Evolutionary conservation across 2,329 filamentous ascomycete genomes (phyloP), one percentile per base, ranked within the genome.

Genomic region (Colletotrichum shisoi): DNA sequence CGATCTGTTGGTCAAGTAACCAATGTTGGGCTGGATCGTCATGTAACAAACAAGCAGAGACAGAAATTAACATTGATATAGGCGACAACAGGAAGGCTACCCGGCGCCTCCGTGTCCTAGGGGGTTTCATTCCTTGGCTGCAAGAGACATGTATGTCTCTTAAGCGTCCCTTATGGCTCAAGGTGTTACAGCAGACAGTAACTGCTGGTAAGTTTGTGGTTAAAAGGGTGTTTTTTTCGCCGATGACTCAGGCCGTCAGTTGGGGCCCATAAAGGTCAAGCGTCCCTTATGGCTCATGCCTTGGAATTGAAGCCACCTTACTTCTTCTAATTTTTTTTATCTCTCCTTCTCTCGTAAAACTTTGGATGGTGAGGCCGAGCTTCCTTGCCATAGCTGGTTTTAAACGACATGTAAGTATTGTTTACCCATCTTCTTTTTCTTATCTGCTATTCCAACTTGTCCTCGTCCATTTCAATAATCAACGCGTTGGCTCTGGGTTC

Each of bases 31-130:
- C 34, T 13, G 42, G 27, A 37, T 48, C 19, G n/a, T 58, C 42
- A 48, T n/a, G 56, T 19, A 27, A 46, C 21, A 11, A 34, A 27
- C 48, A 57, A 27, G 49, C 24, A 52, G 49, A 51, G n/a, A 57
- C 37, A n/a, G 21, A 39, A 24, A 39, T 24, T 12, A 45, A 24
- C 2, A 39, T 21, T 37, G 17, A 11, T 15, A 46, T 17, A 17
- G 40, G 27, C 13, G 42, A 45, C 27, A 34, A 17, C 12, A 21
- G 39, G 11, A 21, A 42, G 56, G 31, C 27, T 46, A 27, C 15
- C 31, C 31, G 44, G 27, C 44, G 44, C 11, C 40, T 57, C 27
- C 40, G 54, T 45, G 40, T 46, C 44, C 19, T 24, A 24, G 6
- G 19, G n/a, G 44, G 19, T 46, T 34, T 34, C 31, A 8, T 13